A percentile compares a stretch with the other conserved stretches of the same genome.
Conservation (phyloP, 176 grass and related monocot genomes). For the Avena insularis region DNA sequence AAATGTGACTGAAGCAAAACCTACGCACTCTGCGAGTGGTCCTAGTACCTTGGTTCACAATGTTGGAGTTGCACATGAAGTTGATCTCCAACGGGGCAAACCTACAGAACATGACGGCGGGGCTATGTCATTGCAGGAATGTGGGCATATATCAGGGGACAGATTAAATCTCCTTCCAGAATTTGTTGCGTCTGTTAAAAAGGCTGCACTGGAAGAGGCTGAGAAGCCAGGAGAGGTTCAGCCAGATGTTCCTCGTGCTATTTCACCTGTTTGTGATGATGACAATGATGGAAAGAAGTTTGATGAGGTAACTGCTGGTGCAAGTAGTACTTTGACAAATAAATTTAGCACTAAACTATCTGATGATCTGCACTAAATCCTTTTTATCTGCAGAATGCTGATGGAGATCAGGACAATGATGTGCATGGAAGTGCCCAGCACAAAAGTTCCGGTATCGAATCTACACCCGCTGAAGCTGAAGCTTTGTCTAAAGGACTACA, state of each 20-base stretch:
- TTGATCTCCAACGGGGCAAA: conserved; percentile 45
- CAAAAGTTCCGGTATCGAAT: conserved; percentile 71
- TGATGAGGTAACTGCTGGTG: conserved; percentile 51
- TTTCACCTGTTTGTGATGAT: conserved; percentile 43
- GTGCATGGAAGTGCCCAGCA: conserved; percentile 55
- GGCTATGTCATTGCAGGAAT: conserved; percentile 40
- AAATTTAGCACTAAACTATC: conserved; percentile 24
- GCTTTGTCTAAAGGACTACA: conserved; percentile 82
- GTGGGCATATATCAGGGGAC: conserved; percentile 47
- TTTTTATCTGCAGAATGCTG: conserved; percentile 52
- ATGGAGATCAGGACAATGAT: conserved; percentile 45
- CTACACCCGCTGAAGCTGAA: conserved; percentile 85
- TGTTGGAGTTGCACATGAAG: conserved; percentile 44
- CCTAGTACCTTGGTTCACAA: conserved; percentile 35
- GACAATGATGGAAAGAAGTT: conserved; percentile 51
- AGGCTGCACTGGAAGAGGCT: conserved; percentile 60
- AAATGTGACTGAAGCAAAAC: conserved; percentile 46
- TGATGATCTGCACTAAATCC: conserved; percentile 30
- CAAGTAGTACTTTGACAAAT: conserved; percentile 51
- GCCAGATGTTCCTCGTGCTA: conserved; percentile 37
- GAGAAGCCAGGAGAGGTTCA: conserved; percentile 46
- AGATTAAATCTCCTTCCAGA: conserved; percentile 65
- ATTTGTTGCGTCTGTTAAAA: conserved; percentile 77
- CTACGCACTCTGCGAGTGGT: conserved; percentile 31
- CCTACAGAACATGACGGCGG: conserved; percentile 42